Conservation (phyloP, 805 yeast species). For the Yamadazyma kitorensis region DNA sequence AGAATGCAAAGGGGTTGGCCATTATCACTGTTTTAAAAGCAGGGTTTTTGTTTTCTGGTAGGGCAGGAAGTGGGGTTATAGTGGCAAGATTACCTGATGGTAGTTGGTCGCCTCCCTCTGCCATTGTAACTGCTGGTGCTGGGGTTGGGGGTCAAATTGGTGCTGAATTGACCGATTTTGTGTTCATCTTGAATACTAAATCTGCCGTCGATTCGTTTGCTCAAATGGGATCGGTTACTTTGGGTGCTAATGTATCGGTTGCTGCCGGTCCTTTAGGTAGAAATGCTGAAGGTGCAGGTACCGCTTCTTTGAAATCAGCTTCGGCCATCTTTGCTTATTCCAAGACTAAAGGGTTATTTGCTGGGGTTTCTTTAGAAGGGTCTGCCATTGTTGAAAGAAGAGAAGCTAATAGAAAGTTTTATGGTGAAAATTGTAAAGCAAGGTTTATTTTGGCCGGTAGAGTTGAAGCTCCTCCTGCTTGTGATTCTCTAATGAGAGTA, state of each 20-base stretch:
- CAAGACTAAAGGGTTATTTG: slow-evolving; percentile 93
- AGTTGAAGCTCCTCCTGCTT: slow-evolving; percentile 90
- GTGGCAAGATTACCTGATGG: slow-evolving; percentile 95
- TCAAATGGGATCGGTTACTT: slow-evolving; percentile 87
- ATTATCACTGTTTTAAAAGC: slow-evolving; percentile 93
- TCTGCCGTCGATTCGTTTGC: slow-evolving; percentile 94
- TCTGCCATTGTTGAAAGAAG: slow-evolving; percentile 95
- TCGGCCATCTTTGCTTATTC: slow-evolving; percentile 93
- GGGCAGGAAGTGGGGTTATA: slow-evolving; percentile 96
- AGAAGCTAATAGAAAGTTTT: slow-evolving; percentile 94
- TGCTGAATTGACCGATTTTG: slow-evolving; percentile 94
- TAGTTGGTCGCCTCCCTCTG: slow-evolving; percentile 96
- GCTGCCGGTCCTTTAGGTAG: slow-evolving; percentile 98
- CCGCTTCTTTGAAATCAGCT: slow-evolving; percentile 82
- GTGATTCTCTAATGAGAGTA: slow-evolving; percentile 82
- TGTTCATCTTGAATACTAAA: slow-evolving; percentile 80
- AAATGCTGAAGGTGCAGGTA: slow-evolving; percentile 95
- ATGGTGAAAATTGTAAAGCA: slow-evolving; percentile 88
- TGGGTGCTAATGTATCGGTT: slow-evolving; percentile 91
- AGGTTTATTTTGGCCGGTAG: slow-evolving; percentile 78
- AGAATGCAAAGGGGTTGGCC: slow-evolving; percentile 91
- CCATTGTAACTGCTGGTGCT: slow-evolving; percentile 94
- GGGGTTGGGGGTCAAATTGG: slow-evolving; percentile 99
- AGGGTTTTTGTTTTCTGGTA: slow-evolving; percentile 91
- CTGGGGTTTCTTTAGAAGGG: slow-evolving; percentile 96